Conservation (phyloP, 1,284 basidiomycete species). For the Naganishia liquefaciens region DNA sequence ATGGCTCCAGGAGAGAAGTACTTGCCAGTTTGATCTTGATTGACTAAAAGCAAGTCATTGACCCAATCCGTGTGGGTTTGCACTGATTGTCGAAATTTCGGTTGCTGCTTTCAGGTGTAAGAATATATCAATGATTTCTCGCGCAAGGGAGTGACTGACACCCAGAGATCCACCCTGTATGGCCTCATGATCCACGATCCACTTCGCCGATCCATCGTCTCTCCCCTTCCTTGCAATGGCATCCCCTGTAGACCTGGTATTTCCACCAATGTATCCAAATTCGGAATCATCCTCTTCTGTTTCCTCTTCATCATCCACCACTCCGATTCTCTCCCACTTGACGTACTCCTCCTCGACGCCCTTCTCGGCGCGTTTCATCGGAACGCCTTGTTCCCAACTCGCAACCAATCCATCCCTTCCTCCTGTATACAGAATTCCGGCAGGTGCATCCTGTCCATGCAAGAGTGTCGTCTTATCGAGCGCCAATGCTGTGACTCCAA, state of each 20-base stretch:
- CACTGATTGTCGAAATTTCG: conserved; percentile 73
- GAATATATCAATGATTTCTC: not conserved
- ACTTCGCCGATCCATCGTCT: not conserved
- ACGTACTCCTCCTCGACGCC: conserved; percentile 38
- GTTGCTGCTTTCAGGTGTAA: conserved; percentile 36
- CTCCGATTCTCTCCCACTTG: conserved; percentile 48
- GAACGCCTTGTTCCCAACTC: conserved; percentile 82
- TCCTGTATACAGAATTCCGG: conserved; percentile 90
- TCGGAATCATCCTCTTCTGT: conserved; percentile 57
- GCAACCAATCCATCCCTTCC: conserved; percentile 89
- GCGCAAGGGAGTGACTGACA: conserved; percentile 29
- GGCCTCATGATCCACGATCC: conserved; percentile 56
- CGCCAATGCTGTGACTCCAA: conserved; percentile 80
- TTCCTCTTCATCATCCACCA: conserved; percentile 64
- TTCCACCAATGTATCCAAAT: not conserved
- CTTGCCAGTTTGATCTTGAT: conserved; percentile 78
- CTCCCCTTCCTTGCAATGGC: not conserved
- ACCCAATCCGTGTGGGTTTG: conserved; percentile 94
- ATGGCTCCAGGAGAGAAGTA: conserved; percentile 47
- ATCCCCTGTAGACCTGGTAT: not conserved
- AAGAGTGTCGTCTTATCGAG: conserved; percentile 80
- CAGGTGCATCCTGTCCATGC: conserved; percentile 63
- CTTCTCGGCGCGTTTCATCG: conserved; percentile 58
- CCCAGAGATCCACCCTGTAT: conserved; percentile 50
- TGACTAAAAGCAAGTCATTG: conserved; percentile 90